Base-by-base conservation (phyloP, 768 basidiomycete genomes). In the Vishniacozyma victoriae region DNA sequence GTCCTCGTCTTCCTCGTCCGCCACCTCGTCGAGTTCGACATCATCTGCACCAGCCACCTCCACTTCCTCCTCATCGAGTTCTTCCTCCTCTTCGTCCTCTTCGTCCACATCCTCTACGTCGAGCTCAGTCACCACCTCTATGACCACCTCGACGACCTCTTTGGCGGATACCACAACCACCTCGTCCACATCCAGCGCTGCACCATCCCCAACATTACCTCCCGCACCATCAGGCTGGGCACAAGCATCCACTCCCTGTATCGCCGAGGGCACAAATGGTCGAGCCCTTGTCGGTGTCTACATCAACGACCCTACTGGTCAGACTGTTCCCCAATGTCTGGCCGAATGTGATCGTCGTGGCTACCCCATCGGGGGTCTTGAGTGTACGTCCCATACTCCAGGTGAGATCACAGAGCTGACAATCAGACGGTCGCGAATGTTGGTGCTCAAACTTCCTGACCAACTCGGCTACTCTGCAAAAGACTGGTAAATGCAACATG, bases 401-500 rank as follows among this genome's bases (percentile, higher is more conserved):
- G 38, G 16, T 37, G 33, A 18, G 31, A n/a, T 35, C 26, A 43
- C 37, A 40, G 38, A 35, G 39, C 44, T 12, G 9, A 33, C 9
- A 9, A n/a, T 33, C 72, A 57, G 70, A 62, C 56, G 61, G 67
- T 49, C 49, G 47, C 29, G 64, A 74, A 49, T 74, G 74, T 58
- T 72, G 67, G 60, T 75, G 73, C 77, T 13, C 80, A 77, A 35
- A 79, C 76, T 11, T 73, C 60, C 3, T 81, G 78, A 24, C 83
- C 62, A 48, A 88, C 74, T 25, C 78, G 74, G 65, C 60, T 18
- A 40, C 50, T 1, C 44, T 59, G 22, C 18, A 20, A 5, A 39
- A 16, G 5, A 40, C 57, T 3, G 35, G 41, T 24, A 44, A 39
- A 16, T 52, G 52, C 27, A 27, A 37, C 48, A 54, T 60, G 45